Conservation (phyloP, 2,329 filamentous ascomycete genomes). For the Metarhizium rileyi region DNA sequence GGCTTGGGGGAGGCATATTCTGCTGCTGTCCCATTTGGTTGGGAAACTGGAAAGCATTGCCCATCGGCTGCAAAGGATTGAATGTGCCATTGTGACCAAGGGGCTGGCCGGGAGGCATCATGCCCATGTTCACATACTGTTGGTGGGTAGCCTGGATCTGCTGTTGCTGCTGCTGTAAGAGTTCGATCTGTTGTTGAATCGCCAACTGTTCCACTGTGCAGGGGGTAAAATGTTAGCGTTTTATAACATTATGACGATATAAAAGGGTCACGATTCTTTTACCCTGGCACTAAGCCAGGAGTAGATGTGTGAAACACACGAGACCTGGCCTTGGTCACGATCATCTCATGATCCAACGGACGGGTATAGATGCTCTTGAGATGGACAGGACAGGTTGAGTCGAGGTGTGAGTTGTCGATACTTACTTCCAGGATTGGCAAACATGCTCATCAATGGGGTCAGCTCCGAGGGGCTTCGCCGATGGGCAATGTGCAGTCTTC, state of each 20-base stretch:
- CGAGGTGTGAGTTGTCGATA: slow-evolving; percentile 15
- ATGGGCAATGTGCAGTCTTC: slow-evolving; percentile 93
- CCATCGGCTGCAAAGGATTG: slow-evolving; percentile 72
- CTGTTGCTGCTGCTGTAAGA: slow-evolving; percentile 94
- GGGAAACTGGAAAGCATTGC: slow-evolving; percentile 83
- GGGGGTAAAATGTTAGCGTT: slow-evolving; percentile 7
- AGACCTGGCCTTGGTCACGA: slow-evolving; percentile 1
- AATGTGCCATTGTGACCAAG: slow-evolving; percentile 62
- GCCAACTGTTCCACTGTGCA: slow-evolving; percentile 85
- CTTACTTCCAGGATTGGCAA: slow-evolving; percentile 55
- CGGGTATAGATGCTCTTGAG: background rate
- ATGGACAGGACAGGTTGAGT: background rate
- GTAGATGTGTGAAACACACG: background rate
- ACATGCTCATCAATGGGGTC: slow-evolving; percentile 95
- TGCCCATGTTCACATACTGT: slow-evolving; percentile 96
- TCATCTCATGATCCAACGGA: background rate
- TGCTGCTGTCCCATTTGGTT: slow-evolving; percentile 66
- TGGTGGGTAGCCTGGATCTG: slow-evolving; percentile 94
- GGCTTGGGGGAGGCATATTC: slow-evolving; percentile 66
- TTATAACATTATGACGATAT: background rate
- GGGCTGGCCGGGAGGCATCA: slow-evolving; percentile 74
- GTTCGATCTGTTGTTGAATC: slow-evolving; percentile 95
- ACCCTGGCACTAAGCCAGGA: background rate
- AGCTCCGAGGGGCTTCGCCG: slow-evolving; percentile 94
- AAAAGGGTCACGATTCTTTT: background rate